Conservation (phyloP, 2,329 filamentous ascomycete species). For the Pyricularia pennisetigena region DNA sequence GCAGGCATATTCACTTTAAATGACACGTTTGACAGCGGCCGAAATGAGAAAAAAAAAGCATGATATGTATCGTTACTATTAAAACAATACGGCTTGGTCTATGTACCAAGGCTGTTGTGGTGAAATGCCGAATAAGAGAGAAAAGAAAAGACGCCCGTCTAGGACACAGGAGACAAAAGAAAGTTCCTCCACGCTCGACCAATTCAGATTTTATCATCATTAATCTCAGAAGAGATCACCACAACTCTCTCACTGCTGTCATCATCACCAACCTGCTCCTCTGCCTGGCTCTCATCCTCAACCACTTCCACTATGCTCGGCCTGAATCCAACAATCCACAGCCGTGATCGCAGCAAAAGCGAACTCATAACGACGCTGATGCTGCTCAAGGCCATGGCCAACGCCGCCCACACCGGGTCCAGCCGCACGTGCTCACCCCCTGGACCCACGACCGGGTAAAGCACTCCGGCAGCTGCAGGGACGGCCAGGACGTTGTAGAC, state of each 20-base stretch:
- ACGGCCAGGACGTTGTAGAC: slow-evolving; percentile 73
- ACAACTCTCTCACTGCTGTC: not conserved
- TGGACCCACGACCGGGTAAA: slow-evolving; percentile 48
- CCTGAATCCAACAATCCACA: slow-evolving; percentile 35
- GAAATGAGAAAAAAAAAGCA: not conserved
- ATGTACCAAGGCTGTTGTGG: not conserved
- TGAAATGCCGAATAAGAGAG: not conserved
- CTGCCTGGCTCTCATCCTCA: not conserved
- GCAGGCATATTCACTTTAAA: not conserved
- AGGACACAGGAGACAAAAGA: not conserved
- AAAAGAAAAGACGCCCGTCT: not conserved
- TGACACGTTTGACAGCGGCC: not conserved
- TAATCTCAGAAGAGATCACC: not conserved
- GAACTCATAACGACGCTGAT: slow-evolving; percentile 82
- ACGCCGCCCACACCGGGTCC: slow-evolving; percentile 75
- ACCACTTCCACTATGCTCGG: slow-evolving; percentile 10
- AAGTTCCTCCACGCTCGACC: not conserved
- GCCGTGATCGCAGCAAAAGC: slow-evolving; percentile 51
- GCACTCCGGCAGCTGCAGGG: slow-evolving; percentile 69
- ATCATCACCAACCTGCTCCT: not conserved
- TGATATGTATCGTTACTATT: not conserved
- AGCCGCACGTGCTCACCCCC: slow-evolving; percentile 48
- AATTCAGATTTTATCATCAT: not conserved
- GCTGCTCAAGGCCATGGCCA: slow-evolving; percentile 89
- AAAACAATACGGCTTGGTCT: not conserved